Conservation (phyloP, 768 basidiomycete genomes). For the Astraeus odoratus region DNA sequence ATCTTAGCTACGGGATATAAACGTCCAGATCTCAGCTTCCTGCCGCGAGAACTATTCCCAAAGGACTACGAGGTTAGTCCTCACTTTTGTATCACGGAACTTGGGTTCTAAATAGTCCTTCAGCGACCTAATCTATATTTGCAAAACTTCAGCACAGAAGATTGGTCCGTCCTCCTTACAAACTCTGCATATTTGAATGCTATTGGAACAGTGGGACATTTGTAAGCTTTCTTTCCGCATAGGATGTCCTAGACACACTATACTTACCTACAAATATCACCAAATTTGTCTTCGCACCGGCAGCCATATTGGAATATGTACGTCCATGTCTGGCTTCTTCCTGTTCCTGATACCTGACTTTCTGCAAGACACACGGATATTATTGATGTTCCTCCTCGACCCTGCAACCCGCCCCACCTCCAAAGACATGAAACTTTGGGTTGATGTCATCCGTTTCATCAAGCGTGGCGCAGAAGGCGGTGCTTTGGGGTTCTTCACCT, state of each 20-base stretch:
- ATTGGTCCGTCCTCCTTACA: constrained; percentile 45
- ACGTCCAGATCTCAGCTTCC: constrained; percentile 38
- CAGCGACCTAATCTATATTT: constrained; percentile 45
- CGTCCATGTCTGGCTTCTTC: constrained; percentile 6
- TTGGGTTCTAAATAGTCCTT: background rate
- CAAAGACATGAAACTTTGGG: constrained; percentile 52
- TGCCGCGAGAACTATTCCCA: constrained; percentile 43
- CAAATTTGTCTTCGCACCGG: constrained; percentile 16
- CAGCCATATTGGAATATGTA: constrained; percentile 51
- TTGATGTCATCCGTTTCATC: constrained; percentile 44
- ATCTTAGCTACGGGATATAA: constrained; percentile 50
- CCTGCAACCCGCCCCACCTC: constrained; percentile 35
- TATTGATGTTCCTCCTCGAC: constrained; percentile 43
- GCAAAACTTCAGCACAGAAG: constrained; percentile 49
- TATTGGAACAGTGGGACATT: constrained; percentile 35
- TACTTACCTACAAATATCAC: too few species aligned
- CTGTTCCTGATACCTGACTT: background rate
- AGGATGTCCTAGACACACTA: too few species aligned
- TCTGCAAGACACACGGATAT: constrained; percentile 40
- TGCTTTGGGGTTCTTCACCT: constrained; percentile 50
- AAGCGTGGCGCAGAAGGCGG: constrained; percentile 43
- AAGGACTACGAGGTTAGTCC: constrained; percentile 36
- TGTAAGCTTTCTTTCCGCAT: background rate
- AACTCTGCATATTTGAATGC: constrained; percentile 46
- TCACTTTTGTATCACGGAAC: background rate